Evolutionary conservation across 2,329 filamentous ascomycete genomes (phyloP).

Genomic region (Xylaria sp.): DNA sequence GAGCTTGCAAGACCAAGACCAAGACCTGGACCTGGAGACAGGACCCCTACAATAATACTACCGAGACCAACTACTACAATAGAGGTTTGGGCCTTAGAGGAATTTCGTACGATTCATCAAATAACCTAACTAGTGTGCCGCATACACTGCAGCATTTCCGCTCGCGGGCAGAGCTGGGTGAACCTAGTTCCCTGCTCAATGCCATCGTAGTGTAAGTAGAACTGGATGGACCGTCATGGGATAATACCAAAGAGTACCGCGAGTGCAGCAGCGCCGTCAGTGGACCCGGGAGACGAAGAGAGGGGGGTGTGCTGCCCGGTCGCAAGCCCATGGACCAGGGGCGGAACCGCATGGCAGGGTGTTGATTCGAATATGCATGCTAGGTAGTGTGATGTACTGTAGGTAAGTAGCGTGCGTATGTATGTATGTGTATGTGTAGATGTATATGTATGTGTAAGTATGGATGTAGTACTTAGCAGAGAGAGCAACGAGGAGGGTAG

Average conservation of each 20-base stretch:
- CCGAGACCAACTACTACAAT: slow-evolving; percentile 17
- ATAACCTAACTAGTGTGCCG: slow-evolving; percentile 11
- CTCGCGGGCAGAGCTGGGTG: slow-evolving; percentile 20
- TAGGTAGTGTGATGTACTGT: slow-evolving; percentile 8
- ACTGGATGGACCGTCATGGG: slow-evolving; percentile 24
- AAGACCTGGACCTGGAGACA: slow-evolving; percentile 20
- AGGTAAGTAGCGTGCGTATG: neutral
- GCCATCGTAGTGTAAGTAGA: slow-evolving; percentile 28
- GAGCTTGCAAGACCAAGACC: slow-evolving; percentile 17
- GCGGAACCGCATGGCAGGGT: slow-evolving; percentile 15
- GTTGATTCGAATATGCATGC: slow-evolving; percentile 33
- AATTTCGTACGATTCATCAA: slow-evolving; percentile 24
- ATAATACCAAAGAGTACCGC: slow-evolving; percentile 16
- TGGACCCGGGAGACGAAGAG: too few species aligned
- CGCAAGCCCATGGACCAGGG: slow-evolving; percentile 23
- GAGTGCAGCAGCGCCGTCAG: slow-evolving; percentile 1
- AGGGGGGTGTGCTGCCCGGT: slow-evolving; percentile 25
- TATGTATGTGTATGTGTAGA: too few species aligned
- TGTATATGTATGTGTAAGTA: too few species aligned
- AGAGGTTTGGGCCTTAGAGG: slow-evolving; percentile 15
- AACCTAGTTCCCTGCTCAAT: slow-evolving; percentile 30
- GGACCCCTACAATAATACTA: slow-evolving; percentile 28
- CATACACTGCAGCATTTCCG: slow-evolving; percentile 19
- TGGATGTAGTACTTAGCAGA: neutral
- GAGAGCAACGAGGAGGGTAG: neutral